Percentiles rank a stretch among this genome's conserved stretches.
Evolutionary conservation across 1,139 yeast species (phyloP).

Genomic region (Yamadazyma blattariae): DNA sequence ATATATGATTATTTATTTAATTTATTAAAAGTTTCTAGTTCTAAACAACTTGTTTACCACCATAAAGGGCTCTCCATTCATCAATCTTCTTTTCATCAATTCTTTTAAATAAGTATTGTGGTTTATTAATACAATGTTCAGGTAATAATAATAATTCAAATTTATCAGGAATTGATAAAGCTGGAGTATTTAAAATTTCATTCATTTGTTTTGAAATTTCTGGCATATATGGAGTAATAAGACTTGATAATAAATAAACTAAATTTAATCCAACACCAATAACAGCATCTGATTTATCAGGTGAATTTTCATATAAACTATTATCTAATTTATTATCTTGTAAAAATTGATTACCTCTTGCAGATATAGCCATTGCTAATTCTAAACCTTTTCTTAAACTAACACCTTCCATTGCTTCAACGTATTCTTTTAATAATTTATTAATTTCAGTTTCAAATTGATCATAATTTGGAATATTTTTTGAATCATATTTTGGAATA

Average conservation of each 20-base stretch:
- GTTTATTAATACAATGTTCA: constrained; percentile 89
- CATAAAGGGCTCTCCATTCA: constrained; percentile 83
- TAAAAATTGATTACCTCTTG: constrained; percentile 91
- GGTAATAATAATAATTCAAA: constrained; percentile 66
- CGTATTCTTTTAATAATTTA: constrained; percentile 56
- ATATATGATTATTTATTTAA: no score
- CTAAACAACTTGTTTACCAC: constrained; percentile 54
- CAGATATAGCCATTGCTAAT: constrained; percentile 83
- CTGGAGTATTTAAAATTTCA: constrained; percentile 81
- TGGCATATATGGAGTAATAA: constrained; percentile 89
- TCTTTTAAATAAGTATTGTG: constrained; percentile 86
- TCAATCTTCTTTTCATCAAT: constrained; percentile 88
- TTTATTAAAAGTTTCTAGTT: no score
- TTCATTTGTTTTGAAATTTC: constrained; percentile 68
- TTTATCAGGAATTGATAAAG: constrained; percentile 70
- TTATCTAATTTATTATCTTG: constrained; percentile 96
- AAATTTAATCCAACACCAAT: constrained; percentile 89
- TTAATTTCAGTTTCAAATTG: constrained; percentile 59
- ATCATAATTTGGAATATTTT: constrained; percentile 48
- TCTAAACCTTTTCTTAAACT: constrained; percentile 88
- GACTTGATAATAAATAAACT: constrained; percentile 76
- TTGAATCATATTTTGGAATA: constrained; percentile 59
- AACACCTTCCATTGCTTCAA: constrained; percentile 71
- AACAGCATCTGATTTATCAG: constrained; percentile 86
- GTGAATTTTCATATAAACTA: constrained; percentile 69